Conservation (phyloP, 371 early-diverging fungal species). For the Coemansia sp. region DNA sequence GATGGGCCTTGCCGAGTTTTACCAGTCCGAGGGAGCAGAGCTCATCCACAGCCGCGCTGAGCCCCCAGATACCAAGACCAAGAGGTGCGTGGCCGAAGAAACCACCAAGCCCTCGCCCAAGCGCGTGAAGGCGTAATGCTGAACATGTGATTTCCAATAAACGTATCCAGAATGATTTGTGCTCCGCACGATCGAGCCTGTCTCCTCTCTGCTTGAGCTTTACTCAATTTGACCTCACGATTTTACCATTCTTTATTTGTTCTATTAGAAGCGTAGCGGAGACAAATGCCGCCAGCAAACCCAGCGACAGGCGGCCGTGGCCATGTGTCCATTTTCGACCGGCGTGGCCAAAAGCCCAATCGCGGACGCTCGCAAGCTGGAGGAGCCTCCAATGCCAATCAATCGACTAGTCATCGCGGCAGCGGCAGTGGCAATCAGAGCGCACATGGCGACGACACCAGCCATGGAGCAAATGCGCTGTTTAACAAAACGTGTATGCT, state of each 20-base stretch:
- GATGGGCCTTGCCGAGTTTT: slow-evolving; percentile 30
- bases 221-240: no score
- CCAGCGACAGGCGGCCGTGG: background rate
- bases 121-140: slow-evolving; percentile 15
- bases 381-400: no score
- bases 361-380: slow-evolving; percentile 26
- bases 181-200: no score
- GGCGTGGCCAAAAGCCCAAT: slow-evolving; percentile 28
- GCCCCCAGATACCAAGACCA: background rate
- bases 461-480: slow-evolving; percentile 6
- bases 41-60: slow-evolving; percentile 9
- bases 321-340: slow-evolving; percentile 39
- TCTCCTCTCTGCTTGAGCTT: no score
- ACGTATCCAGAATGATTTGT: no score
- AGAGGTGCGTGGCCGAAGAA: slow-evolving; percentile 1
- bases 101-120: slow-evolving; percentile 3
- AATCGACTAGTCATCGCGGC: no score
- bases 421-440: slow-evolving; percentile 2
- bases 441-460: slow-evolving; percentile 11
- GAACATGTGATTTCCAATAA: no score
- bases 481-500: slow-evolving; percentile 54
- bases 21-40: slow-evolving; percentile 20
- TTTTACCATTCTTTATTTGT: no score
- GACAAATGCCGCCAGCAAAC: slow-evolving; percentile 5
- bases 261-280: no score